Base-by-base conservation (phyloP, 1,284 basidiomycete genomes). In the Chiua sp. region DNA sequence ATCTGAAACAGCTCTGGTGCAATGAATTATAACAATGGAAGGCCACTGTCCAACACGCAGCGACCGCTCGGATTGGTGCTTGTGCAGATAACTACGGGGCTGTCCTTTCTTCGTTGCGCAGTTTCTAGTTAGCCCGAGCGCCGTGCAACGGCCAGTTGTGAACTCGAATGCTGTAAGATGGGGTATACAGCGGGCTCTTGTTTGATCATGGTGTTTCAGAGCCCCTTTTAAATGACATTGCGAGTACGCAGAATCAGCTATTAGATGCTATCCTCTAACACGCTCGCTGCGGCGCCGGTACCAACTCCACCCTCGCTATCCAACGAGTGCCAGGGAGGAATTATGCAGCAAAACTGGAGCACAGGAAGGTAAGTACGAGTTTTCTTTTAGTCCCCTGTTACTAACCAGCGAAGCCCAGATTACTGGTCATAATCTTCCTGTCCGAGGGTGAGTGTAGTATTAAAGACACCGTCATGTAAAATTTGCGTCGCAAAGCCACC, bases 361-460 rank as follows among this genome's bases (percentile, higher is more conserved):
- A 80, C 79, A 3, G 86, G 87, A 60, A 77, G 86, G 86, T 83
- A 56, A 53, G 7, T 0, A 63, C 48, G 11, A 4, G 1, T 13
- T 18, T 22, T 48, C 22, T 3, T 28, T 39, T 16, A n/a, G 5
- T 39, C 7, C 16, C 18, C 7, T 23, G 12, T 26, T n/a, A 23
- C 47, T 20, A 20, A 63, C 13, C 7, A 20, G 1, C 13, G 22
- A 42, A 54, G 18, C 18, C n/a, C 28, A 87, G 87, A 57, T 69
- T 75, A 0, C 87, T 87, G 0, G 80, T 88, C n/a, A 72, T 88
- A n/a, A 79, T 88, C 33, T 88, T 88, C 69, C 75, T 88, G 20
- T 88, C 87, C 0, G 86, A 87, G 59, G 87, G 87, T 1, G 80
- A 85, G 70, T 81, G 81, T 57, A 37, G 51, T 2, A 74, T 83